Evolutionary conservation across 192 early-diverging fungal genomes (phyloP), one percentile per base, ranked within the genome.

Genomic region (Obelidium mucronatum): DNA sequence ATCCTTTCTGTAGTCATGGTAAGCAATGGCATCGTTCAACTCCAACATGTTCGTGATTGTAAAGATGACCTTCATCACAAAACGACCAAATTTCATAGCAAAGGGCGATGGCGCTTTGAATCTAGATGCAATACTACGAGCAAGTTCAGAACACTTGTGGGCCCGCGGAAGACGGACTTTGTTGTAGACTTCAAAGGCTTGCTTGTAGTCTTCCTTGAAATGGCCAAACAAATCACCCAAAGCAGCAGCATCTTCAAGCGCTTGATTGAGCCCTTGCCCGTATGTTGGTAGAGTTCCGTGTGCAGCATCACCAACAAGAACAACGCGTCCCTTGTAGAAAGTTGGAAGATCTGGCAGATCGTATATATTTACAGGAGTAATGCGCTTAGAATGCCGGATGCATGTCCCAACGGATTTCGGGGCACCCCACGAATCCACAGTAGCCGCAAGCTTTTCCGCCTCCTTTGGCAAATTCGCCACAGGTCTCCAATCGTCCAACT

Each of bases 241-340:
- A 11, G 75, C 63, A 5, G 73, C 77, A 0, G 35, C 75, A 60
- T 81, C 80, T 55, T 81, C 80, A 11, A 81, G 40, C 22, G 55
- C 55, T 8, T 22, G 55, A 31, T 58, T 58, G 55, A 58, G 55
- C 8, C 55, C 55, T 58, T 58, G 55, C 0, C 55, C 55, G 26
- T 58, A 58, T 8, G 55, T 58, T 58, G 55, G 55, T 22, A 58
- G 24, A 8, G 55, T 58, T 8, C 55, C 55, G 26, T 58, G 55
- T 26, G 55, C 55, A 31, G 55, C 55, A 58, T 58, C 55, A 28
- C 55, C 55, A 22, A 58, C 24, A 24, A 58, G 55, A 5, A 31
- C 55, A 58, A 58, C 30, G 1, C 55, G 55, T 26, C 39, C 56
- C 75, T 58, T 40, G 37, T 33, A 58, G 19, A 65, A 68, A 22